Evolutionary conservation across 805 yeast genomes (phyloP), one percentile per base, ranked within the genome.

Genomic region (Starmerella etchellsii): DNA sequence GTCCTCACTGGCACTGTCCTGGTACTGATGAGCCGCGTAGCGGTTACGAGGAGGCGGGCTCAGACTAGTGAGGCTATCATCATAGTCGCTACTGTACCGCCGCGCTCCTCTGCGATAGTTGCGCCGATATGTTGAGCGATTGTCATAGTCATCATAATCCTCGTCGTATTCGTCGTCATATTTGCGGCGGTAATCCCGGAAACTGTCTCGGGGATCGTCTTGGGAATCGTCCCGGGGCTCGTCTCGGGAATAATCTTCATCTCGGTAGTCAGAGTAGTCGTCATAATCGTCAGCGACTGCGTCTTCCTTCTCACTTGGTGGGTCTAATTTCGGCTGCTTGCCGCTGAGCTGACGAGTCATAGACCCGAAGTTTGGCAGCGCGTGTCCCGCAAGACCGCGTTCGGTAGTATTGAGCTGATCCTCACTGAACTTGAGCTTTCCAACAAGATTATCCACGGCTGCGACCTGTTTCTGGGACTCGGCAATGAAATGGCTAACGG

Each of bases 321-420:
- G n/a, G 7, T 22, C 18, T 8, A 43, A n/a, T 18, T 41, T 40
- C n/a, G 39, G 38, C 14, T 41, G 46, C 37, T 39, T 39, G 4
- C 48, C 52, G 20, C 47, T 40, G 7, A 68, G 61, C 31, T 68
- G 67, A 26, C 60, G 58, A 41, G 63, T 67, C 62, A 74, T 64
- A 7, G 70, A 66, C 27, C 70, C 72, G 56, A 87, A 88, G 53
- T 85, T 83, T 11, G 95, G 94, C 50, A 87, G 64, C 31, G 74
- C 73, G 19, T 76, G 59, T 0, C 85, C 85, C 28, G 70, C 66
- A 43, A 84, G 61, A 2, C 67, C 65, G 37, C 64, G 65, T 56
- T 81, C 83, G 19, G 94, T 78, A 23, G 66, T 67, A 34, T 68
- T 65, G 18, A 88, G 64, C 41, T 85, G 95, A 13, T 71, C 78